phyloP scores from a whole-genome alignment of 108 stramenopile genomes.

The Nitzschia palea region DNA sequence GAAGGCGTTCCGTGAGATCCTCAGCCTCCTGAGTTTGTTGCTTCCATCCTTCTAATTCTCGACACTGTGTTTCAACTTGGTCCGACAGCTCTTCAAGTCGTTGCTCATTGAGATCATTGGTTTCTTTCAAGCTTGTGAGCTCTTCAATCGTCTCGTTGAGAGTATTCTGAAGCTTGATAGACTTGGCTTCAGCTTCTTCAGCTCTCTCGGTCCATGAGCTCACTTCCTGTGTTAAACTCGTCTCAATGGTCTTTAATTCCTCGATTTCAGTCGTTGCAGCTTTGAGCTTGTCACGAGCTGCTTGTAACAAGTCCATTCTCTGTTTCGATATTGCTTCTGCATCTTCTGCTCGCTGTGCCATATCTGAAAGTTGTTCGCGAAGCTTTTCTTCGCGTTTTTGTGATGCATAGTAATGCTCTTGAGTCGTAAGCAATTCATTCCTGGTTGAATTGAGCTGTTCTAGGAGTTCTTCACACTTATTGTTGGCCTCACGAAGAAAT shows the following conservation, averaged over 20 bases:
- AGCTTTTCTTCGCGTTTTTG: conserved; percentile 22
- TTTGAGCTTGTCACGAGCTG: conserved; percentile 15
- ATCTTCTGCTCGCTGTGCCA: conserved; percentile 29
- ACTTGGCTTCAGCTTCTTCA: conserved; percentile 2
- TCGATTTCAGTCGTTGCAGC: conserved; percentile 4
- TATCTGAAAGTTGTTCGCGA: conserved; percentile 19
- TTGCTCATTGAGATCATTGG: not conserved
- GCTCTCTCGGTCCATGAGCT: conserved; percentile 9
- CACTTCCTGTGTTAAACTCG: conserved; percentile 1
- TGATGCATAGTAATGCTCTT: not conserved
- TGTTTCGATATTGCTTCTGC: conserved; percentile 28
- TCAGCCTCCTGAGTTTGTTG: not conserved
- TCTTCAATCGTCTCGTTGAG: conserved; percentile 1
- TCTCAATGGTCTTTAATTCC: conserved; percentile 10
- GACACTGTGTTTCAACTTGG: not conserved
- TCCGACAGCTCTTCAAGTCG: not conserved
- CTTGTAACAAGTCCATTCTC: conserved; percentile 30
- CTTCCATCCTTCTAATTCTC: not conserved
- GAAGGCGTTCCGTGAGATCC: conserved; percentile 3
- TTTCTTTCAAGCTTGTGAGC: not conserved
- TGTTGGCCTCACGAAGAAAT: conserved; percentile 3
- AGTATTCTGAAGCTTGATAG: conserved; percentile 9
- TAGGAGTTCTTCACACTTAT: conserved; percentile 6
- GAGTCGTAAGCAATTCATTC: not conserved
- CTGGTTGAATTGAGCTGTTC: not conserved